These are phyloP conservation scores for Solanum sitiens DNA, from an alignment of 257 asterid genomes.

Conservation along the genomic window DNA sequence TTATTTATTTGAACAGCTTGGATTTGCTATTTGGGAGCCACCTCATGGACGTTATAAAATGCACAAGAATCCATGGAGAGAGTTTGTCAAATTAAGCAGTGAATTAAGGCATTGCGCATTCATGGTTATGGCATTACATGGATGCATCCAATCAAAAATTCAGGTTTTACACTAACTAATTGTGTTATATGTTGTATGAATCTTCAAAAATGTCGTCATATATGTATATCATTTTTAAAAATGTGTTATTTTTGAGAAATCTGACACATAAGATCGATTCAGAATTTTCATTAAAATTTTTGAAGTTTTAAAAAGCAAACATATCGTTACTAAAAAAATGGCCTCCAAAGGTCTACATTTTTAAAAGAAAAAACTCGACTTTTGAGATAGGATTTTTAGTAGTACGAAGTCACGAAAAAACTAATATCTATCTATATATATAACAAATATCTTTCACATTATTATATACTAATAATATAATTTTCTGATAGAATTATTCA, in stretches of 20 bases:
- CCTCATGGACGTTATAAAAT: constrained; percentile 39
- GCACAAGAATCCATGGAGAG: constrained; percentile 34
- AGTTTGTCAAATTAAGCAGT: constrained; percentile 28
- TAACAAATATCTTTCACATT: too few relatives aligned
- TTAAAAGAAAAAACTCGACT: background rate
- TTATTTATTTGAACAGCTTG: constrained; percentile 14
- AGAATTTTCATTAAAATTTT: background rate
- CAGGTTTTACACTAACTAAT: constrained; percentile 15
- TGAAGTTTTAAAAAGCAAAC: too few relatives aligned
- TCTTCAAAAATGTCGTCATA: rapidly evolving
- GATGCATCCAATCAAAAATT: constrained; percentile 34
- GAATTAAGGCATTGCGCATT: constrained; percentile 47
- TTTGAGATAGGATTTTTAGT: too few relatives aligned
- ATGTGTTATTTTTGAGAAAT: rapidly evolving
- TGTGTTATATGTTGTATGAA: background rate
- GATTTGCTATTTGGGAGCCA: constrained; percentile 51
- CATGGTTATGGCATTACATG: constrained; percentile 45
- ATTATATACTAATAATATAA: too few relatives aligned
- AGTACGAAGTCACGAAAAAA: too few relatives aligned
- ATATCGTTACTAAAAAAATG: background rate
- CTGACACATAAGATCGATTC: rapidly evolving
- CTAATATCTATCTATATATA: too few relatives aligned
- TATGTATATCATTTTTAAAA: rapidly evolving
- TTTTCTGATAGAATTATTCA: too few relatives aligned
- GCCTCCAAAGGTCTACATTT: background rate